Evolutionary conservation across 805 yeast genomes (phyloP).

Genomic region (Yarrowia hollandica): DNA sequence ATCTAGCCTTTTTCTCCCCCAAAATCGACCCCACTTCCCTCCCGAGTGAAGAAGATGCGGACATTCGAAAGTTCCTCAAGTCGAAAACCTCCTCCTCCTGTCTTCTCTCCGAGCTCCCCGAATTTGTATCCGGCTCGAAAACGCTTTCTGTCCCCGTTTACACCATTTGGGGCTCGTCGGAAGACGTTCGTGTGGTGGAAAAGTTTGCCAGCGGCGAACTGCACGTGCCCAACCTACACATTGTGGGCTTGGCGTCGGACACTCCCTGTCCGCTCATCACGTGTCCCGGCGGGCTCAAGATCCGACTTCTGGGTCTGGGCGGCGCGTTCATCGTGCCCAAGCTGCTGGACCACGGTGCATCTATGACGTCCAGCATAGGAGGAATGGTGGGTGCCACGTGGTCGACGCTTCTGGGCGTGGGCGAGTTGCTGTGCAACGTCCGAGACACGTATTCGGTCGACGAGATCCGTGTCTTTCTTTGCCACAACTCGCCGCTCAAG

Average conservation of each 20-base stretch:
- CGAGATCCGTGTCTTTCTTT: slow-evolving; percentile 60
- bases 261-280: slow-evolving; percentile 48
- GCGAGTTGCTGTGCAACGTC: slow-evolving; percentile 58
- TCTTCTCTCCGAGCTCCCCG: slow-evolving; percentile 52
- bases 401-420: slow-evolving; percentile 71
- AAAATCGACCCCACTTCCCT: slow-evolving; percentile 52
- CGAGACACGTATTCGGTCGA: slow-evolving; percentile 44
- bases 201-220: slow-evolving; percentile 58
- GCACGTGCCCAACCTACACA: slow-evolving; percentile 54
- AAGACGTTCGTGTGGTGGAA: slow-evolving; percentile 67
- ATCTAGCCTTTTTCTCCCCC: slow-evolving; percentile 66
- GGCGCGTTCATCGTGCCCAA: slow-evolving; percentile 68
- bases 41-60: slow-evolving; percentile 54
- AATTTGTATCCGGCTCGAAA: slow-evolving; percentile 49
- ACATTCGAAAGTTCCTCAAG: slow-evolving; percentile 45
- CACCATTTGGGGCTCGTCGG: slow-evolving; percentile 74
- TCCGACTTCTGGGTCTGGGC: slow-evolving; percentile 68
- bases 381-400: slow-evolving; percentile 70
- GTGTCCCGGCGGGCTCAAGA: slow-evolving; percentile 46
- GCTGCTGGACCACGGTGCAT: slow-evolving; percentile 65
- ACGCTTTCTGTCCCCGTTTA: slow-evolving; percentile 62
- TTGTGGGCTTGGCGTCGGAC: slow-evolving; percentile 57
- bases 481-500: slow-evolving; percentile 70
- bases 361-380: slow-evolving; percentile 48
- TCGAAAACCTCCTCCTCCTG: slow-evolving; percentile 40